A percentile compares a stretch with the other conserved stretches of the same genome.
Conservation (phyloP, 1,139 yeast genomes). For the Yamadazyma oceani region DNA sequence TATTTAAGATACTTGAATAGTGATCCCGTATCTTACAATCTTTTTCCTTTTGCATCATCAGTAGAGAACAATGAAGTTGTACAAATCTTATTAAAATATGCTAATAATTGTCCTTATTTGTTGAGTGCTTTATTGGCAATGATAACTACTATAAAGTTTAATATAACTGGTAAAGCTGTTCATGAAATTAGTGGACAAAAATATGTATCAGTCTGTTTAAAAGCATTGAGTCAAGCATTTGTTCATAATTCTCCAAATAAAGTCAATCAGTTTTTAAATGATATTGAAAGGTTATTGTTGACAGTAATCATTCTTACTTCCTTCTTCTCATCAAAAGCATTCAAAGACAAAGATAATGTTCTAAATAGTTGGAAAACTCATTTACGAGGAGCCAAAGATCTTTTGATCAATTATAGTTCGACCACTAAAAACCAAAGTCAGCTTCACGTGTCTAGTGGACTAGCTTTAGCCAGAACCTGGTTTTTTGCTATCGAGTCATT, state of each 20-base stretch:
- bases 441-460: constrained; percentile 29
- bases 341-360: constrained; percentile 18
- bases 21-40: constrained; percentile 29
- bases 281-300: constrained; percentile 38
- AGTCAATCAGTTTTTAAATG: constrained; percentile 21
- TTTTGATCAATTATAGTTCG: constrained; percentile 33
- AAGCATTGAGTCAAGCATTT: constrained; percentile 34
- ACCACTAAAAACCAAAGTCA: constrained; percentile 17
- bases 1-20: constrained; percentile 32
- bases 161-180: constrained; percentile 28
- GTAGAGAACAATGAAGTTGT: constrained; percentile 38
- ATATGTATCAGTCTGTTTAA: constrained; percentile 34
- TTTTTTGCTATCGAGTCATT: constrained; percentile 43
- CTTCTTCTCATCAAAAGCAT: constrained; percentile 34
- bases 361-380: constrained; percentile 40
- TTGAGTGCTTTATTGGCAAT: constrained; percentile 37
- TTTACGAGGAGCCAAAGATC: constrained; percentile 41
- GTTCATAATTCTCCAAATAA: constrained; percentile 18
- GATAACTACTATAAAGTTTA: constrained; percentile 39
- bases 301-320: constrained; percentile 41
- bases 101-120: constrained; percentile 36
- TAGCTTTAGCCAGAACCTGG: constrained; percentile 48
- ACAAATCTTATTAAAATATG: constrained; percentile 32
- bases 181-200: constrained; percentile 33
- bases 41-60: constrained; percentile 41